Evolutionary conservation across 169 alveolate species (phyloP), one percentile per base, ranked within the genome.

Genomic region (Eimeria brunetti): DNA sequence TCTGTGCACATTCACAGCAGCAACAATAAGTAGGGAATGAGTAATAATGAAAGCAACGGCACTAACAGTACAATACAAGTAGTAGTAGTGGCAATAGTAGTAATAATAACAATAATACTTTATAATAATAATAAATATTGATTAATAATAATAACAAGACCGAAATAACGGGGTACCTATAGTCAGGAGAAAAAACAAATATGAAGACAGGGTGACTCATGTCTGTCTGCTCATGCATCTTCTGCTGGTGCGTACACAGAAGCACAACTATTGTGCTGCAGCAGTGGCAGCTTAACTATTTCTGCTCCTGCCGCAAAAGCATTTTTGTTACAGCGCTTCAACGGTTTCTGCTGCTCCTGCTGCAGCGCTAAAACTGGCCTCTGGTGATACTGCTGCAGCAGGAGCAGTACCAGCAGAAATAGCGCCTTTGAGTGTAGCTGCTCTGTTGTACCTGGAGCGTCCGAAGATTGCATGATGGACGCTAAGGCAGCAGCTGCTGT

Each of bases 381-480:
- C n/a, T n/a, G n/a, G n/a, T n/a, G n/a, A 30, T 67, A 8, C 33
- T n/a, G 36, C 73, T 67, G 78, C 58, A 41, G 58, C 20, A 44
- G 85, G 38, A 18, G 62, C 85, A 22, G 11, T 18, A 4, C 9
- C 0, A 75, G 22, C 60, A 22, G 11, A 38, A 41, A 9, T 60
- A 44, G 20, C 12, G 38, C 38, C 62, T 41, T 44, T 5, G 38
- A 27, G 85, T 8, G 11, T 2, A 0, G 85, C 62, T 75, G 33
- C 85, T 7, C 36, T 20, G 53, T 12, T 44, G 27, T 80, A 80
- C 89, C 89, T 80, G 41, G 89, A 30, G 89, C n/a, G 33, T 51
- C 71, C 24, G 69, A 49, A 27, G 62, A 16, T n/a, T 80, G 41
- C 89, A 80, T 80, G 89, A 51, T 46, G 46, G 27, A 51, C 33